These are phyloP conservation scores for Boletus reticulatus DNA, from an alignment of 768 basidiomycete genomes.

Conservation along the genomic window DNA sequence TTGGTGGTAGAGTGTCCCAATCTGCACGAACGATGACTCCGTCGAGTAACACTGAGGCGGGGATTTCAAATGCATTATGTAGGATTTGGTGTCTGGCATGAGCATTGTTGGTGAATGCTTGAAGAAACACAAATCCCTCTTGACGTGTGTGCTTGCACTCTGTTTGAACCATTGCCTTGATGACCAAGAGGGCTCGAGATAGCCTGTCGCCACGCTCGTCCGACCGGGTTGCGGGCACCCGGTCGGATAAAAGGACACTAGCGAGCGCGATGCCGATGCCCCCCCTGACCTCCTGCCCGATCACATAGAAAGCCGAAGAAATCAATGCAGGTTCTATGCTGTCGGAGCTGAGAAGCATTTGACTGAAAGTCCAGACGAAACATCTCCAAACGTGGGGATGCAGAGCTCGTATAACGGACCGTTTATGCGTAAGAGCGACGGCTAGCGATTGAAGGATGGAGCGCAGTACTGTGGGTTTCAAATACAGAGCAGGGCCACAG, in stretches of 20 bases:
- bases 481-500: constrained; percentile 43
- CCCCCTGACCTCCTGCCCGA: constrained; percentile 46
- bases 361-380: constrained; percentile 55
- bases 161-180: constrained; percentile 38
- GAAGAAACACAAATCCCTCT: constrained; percentile 37
- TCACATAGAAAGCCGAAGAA: constrained; percentile 39
- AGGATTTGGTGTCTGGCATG: constrained; percentile 4
- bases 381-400: constrained; percentile 50
- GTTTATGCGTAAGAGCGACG: constrained; percentile 32
- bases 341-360: constrained; percentile 29
- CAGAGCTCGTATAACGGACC: constrained; percentile 35
- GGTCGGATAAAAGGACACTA: constrained; percentile 34
- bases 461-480: constrained; percentile 36
- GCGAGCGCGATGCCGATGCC: constrained; percentile 46
- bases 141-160: constrained; percentile 23
- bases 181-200: constrained; percentile 35
- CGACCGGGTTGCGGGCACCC: neutral
- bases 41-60: constrained; percentile 41
- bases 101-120: constrained; percentile 31
- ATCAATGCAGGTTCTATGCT: constrained; percentile 24
- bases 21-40: constrained; percentile 38
- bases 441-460: constrained; percentile 38
- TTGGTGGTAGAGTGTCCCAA: constrained; percentile 23
- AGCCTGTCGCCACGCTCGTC: constrained; percentile 24
- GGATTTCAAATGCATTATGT: constrained; percentile 17